Conservation (phyloP, 2,329 filamentous ascomycete genomes). For the Penicillium frequentans region DNA sequence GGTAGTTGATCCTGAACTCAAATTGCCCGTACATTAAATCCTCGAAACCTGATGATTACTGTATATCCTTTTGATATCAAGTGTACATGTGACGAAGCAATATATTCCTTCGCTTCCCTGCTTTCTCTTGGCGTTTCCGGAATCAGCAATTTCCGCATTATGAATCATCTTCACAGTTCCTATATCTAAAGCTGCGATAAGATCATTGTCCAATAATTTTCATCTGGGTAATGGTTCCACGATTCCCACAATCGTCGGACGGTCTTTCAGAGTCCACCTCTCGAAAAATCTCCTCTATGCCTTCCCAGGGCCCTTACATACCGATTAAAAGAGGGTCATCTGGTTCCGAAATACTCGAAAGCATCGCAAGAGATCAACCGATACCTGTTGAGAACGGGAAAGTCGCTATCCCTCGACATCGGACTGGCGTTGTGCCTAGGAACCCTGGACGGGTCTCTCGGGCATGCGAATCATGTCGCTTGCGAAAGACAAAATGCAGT, state of each 20-base stretch:
- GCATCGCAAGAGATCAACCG: neutral
- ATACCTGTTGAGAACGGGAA: neutral
- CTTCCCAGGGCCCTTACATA: neutral
- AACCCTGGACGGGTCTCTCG: neutral
- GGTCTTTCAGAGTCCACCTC: neutral
- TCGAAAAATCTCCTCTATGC: neutral
- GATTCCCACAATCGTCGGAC: neutral
- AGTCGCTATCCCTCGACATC: neutral
- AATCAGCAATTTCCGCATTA: neutral
- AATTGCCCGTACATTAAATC: neutral
- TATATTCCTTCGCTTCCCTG: neutral
- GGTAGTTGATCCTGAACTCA: neutral
- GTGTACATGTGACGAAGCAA: neutral
- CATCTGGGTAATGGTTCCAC: neutral
- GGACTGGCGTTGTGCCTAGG: neutral
- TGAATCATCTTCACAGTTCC: neutral
- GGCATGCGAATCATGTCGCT: neutral
- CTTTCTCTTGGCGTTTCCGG: neutral
- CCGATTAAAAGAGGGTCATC: neutral
- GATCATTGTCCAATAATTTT: too few relatives aligned
- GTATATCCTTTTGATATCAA: neutral
- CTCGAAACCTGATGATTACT: neutral
- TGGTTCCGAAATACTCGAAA: neutral
- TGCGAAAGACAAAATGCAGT: conserved; percentile 3
- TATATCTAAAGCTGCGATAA: neutral